A percentile compares a stretch with the other conserved stretches of the same genome.
phyloP scores from a whole-genome alignment of 2,329 filamentous ascomycete species.

The Trichoderma breve region DNA sequence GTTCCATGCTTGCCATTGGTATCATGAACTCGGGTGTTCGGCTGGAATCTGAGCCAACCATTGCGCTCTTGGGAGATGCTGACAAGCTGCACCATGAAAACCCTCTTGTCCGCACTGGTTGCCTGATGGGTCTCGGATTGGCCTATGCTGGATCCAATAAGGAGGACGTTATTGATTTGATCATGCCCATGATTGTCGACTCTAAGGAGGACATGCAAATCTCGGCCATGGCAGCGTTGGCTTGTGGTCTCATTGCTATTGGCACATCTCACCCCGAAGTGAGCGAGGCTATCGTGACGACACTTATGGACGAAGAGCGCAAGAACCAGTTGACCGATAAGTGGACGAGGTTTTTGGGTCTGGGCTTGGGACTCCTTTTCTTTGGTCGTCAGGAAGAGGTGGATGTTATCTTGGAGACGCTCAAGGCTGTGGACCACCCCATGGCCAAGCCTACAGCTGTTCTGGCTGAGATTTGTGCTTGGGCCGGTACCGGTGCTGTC shows the following conservation, averaged over 20 bases:
- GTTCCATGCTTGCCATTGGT: slow-evolving; percentile 87
- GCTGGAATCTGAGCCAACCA: slow-evolving; percentile 82
- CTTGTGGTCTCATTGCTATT: slow-evolving; percentile 87
- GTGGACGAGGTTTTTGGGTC: slow-evolving; percentile 94
- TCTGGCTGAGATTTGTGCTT: slow-evolving; percentile 93
- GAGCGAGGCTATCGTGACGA: slow-evolving; percentile 87
- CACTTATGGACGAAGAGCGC: slow-evolving; percentile 89
- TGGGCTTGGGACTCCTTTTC: slow-evolving; percentile 89
- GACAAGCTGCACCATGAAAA: slow-evolving; percentile 79
- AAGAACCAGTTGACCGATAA: slow-evolving; percentile 92
- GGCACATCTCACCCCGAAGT: slow-evolving; percentile 90
- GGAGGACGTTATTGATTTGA: slow-evolving; percentile 77
- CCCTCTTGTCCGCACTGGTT: slow-evolving; percentile 73
- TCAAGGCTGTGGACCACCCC: slow-evolving; percentile 95
- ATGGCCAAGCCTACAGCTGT: slow-evolving; percentile 96
- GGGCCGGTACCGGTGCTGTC: slow-evolving; percentile 95
- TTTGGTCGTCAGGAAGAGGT: slow-evolving; percentile 98
- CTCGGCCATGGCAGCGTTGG: slow-evolving; percentile 91
- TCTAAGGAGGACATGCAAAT: slow-evolving; percentile 87
- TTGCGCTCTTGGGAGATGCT: slow-evolving; percentile 78
- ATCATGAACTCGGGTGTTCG: slow-evolving; percentile 93
- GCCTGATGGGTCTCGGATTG: slow-evolving; percentile 93
- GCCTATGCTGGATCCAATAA: slow-evolving; percentile 94
- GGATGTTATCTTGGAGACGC: slow-evolving; percentile 93
- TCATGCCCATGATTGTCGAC: slow-evolving; percentile 85